Conservation (phyloP, 495 filamentous ascomycete species). For the Penicillium paradoxum region DNA sequence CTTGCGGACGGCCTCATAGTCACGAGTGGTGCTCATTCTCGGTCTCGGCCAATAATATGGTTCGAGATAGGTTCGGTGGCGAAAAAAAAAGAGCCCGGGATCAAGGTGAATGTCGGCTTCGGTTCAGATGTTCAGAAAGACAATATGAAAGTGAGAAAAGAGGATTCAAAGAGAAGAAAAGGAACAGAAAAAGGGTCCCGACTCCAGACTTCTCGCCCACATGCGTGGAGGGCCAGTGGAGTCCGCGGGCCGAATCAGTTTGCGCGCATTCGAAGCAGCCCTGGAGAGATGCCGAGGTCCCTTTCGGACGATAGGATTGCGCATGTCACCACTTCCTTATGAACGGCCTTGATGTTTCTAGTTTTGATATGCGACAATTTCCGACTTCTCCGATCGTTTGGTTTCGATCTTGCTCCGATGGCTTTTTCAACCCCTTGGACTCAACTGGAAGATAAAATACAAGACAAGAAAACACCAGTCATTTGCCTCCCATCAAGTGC, state of each 20-base stretch:
- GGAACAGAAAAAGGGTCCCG: slow-evolving; percentile 16
- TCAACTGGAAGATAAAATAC: no score
- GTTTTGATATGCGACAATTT: not conserved
- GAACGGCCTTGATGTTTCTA: not conserved
- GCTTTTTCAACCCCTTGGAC: no score
- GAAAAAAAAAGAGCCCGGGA: not conserved
- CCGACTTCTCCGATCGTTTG: not conserved
- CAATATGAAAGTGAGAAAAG: not conserved
- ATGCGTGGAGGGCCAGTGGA: slow-evolving; percentile 31
- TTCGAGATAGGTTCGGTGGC: slow-evolving; percentile 13
- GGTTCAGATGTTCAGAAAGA: not conserved
- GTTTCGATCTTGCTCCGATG: not conserved
- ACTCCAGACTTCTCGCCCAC: slow-evolving; percentile 22
- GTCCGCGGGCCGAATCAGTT: slow-evolving; percentile 30
- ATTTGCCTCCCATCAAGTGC: slow-evolving; percentile 12
- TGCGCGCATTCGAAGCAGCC: slow-evolving; percentile 16
- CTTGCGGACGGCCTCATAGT: slow-evolving; percentile 50
- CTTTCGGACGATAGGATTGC: not conserved
- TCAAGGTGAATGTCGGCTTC: not conserved
- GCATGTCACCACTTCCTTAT: no score
- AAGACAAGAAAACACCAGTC: no score
- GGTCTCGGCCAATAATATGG: slow-evolving; percentile 31
- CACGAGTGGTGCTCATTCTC: slow-evolving; percentile 35
- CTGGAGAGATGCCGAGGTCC: slow-evolving; percentile 38
- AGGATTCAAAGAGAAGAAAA: not conserved